Conservation (phyloP, 116 monocot species). For the Papilionanthe hybrid region DNA sequence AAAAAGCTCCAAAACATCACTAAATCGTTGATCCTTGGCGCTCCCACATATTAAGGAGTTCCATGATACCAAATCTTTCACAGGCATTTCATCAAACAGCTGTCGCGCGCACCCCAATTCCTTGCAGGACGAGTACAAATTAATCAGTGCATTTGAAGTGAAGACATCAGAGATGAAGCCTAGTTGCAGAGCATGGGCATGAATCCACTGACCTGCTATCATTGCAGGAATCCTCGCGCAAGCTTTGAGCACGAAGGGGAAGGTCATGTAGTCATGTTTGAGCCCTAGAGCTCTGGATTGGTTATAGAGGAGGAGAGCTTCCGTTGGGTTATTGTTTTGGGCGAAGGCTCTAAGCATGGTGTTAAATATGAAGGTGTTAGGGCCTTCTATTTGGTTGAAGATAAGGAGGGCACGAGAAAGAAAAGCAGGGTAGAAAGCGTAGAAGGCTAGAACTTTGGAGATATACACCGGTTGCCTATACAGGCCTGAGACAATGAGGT, state of each 20-base stretch:
- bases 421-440: constrained; percentile 10
- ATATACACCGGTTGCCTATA: neutral
- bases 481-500: constrained; percentile 12
- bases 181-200: constrained; percentile 12
- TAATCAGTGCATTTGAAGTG: constrained; percentile 28
- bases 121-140: constrained; percentile 19
- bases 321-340: constrained; percentile 11
- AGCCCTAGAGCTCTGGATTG: constrained; percentile 9
- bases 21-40: constrained; percentile 7
- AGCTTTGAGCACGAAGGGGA: constrained; percentile 39
- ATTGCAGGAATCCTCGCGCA: constrained; percentile 18
- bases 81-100: constrained; percentile 9
- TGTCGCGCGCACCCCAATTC: constrained; percentile 12
- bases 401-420: constrained; percentile 12
- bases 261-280: constrained; percentile 32
- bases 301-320: constrained; percentile 21
- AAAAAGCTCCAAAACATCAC: constrained; percentile 24
- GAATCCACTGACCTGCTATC: constrained; percentile 22
- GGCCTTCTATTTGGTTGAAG: constrained; percentile 22
- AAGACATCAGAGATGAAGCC: constrained; percentile 25
- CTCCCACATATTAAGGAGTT: constrained; percentile 38
- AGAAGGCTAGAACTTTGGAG: constrained; percentile 10
- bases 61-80: constrained; percentile 45
- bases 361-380: constrained; percentile 30
- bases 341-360: constrained; percentile 29